Evolutionary conservation across 192 early-diverging fungal genomes (phyloP), one percentile per base, ranked within the genome.

Genomic region (Mortierella claussenii): DNA sequence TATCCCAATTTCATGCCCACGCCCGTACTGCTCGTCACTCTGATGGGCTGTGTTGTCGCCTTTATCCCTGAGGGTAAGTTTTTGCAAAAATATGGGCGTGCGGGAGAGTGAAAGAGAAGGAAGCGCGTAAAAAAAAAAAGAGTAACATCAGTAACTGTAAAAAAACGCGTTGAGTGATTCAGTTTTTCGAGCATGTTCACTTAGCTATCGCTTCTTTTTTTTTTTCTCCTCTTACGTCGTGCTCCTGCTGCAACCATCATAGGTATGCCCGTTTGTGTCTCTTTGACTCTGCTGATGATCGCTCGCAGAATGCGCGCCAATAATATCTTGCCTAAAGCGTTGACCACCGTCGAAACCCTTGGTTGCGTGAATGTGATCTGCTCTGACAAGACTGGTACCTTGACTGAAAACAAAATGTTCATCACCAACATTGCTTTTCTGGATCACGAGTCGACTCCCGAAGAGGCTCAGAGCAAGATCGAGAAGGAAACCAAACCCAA

Each of bases 321-420:
- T 55, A 87, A 87, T 34, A 87, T 95, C 47, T 80, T 96, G 28
- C 87, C 90, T 43, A 95, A 95, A 73, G 88, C 91, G 27, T 82
- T 97, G n/a, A 86, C 90, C 32, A 91, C 91, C 0, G 88, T 97
- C 58, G 94, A 97, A 82, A 95, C 94, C 4, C 85, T 97, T 20
- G 96, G 94, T 26, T 89, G 89, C 47, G 88, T 95, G 49, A 87
- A 79, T 58, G 60, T 73, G 23, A 73, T 80, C 60, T 80, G 69
- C 50, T 94, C 91, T 40, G 94, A 97, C 78, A 97, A 97, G 82
- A 96, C 96, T n/a, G 96, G 94, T 0, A 97, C 94, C 8, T 78
- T 97, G 37, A 97, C 96, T 13, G 83, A 87, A 58, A 87, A 90
- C 82, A 81, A 86, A 47, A 95, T 97, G 93, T 68, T 66, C 28